These are phyloP conservation scores for Echria macrotheca DNA, from an alignment of 495 filamentous ascomycete genomes.

Conservation along the genomic window DNA sequence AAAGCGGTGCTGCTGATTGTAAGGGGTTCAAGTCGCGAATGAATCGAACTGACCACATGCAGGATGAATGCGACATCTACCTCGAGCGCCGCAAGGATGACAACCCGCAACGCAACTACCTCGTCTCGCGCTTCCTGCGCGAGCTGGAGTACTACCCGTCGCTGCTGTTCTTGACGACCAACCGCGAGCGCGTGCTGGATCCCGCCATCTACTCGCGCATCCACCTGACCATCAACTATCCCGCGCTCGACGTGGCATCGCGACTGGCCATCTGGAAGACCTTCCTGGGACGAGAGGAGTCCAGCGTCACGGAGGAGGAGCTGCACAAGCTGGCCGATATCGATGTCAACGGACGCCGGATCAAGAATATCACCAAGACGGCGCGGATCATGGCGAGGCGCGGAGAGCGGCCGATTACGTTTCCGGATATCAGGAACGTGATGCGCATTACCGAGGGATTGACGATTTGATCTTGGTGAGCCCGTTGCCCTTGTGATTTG, in stretches of 20 bases:
- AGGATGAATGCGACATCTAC: constrained; percentile 34
- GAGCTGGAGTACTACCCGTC: constrained; percentile 45
- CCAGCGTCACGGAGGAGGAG: constrained; percentile 13
- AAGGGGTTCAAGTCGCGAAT: no score
- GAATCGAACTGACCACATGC: no score
- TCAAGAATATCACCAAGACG: constrained; percentile 23
- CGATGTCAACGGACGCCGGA: constrained; percentile 18
- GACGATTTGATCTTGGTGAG: background rate
- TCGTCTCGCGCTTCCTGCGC: constrained; percentile 45
- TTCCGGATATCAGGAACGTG: constrained; percentile 15
- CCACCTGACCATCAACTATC: constrained; percentile 37
- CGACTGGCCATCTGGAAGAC: constrained; percentile 21
- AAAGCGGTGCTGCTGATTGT: constrained; percentile 28
- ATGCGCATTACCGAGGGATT: constrained; percentile 20
- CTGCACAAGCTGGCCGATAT: constrained; percentile 18
- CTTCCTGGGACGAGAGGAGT: constrained; percentile 15
- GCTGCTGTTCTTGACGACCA: constrained; percentile 45
- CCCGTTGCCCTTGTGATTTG: no score
- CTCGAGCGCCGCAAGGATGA: constrained; percentile 22
- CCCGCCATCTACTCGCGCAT: constrained; percentile 46
- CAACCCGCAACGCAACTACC: constrained; percentile 33
- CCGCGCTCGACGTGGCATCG: constrained; percentile 16
- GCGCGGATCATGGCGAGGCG: constrained; percentile 23
- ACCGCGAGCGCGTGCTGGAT: constrained; percentile 36
- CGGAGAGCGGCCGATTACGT: constrained; percentile 6